Conservation (phyloP, 805 yeast genomes). For the Saccharomycopsis olivae region DNA sequence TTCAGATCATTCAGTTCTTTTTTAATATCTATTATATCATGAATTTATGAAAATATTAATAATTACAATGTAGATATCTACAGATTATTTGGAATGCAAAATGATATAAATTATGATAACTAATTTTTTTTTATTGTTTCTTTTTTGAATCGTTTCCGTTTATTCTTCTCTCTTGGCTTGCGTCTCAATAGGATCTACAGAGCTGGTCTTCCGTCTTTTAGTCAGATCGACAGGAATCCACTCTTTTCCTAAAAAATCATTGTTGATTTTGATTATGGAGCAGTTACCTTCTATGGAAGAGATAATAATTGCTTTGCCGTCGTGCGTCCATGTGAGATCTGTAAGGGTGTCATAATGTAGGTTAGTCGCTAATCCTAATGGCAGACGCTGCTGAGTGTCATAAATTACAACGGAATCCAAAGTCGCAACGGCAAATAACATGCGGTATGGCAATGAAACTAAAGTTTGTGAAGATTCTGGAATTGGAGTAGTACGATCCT, state of each 20-base stretch:
- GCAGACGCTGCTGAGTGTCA: constrained; percentile 61
- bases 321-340: constrained; percentile 75
- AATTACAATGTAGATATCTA: too few species aligned
- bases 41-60: too few species aligned
- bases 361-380: constrained; percentile 66
- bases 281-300: constrained; percentile 44
- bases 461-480: constrained; percentile 21
- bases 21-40: too few species aligned
- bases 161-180: too few species aligned
- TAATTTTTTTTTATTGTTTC: too few species aligned
- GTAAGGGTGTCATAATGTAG: constrained; percentile 85
- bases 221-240: too few species aligned
- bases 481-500: neutral
- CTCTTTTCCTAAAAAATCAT: neutral
- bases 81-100: too few species aligned
- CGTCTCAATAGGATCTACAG: too few species aligned
- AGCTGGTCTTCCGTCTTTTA: too few species aligned
- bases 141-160: too few species aligned
- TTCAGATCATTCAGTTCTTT: too few species aligned
- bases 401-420: constrained; percentile 75
- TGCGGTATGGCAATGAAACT: constrained; percentile 59
- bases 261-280: neutral
- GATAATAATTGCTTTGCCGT: constrained; percentile 59
- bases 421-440: constrained; percentile 89
- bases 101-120: too few species aligned